Evolutionary conservation across 2,329 filamentous ascomycete species (phyloP).

Genomic region (Trichoderma asperellum): DNA sequence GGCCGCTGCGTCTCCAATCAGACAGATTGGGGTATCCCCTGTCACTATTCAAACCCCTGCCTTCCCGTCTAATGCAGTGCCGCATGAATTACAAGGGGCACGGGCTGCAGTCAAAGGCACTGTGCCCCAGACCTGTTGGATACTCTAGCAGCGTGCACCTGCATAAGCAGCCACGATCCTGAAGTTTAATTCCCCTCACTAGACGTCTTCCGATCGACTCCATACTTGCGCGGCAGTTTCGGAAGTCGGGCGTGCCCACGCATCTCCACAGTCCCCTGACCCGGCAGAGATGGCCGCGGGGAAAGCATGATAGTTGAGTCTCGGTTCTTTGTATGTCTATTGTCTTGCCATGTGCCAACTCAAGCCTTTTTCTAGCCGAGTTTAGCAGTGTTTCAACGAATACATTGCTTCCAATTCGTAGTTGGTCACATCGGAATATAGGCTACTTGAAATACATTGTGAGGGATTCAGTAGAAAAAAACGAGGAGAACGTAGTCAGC

Average conservation of each 20-base stretch:
- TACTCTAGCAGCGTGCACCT: background rate
- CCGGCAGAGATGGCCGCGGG: constrained; percentile 23
- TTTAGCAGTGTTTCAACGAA: background rate
- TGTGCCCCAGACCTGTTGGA: background rate
- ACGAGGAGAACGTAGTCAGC: background rate
- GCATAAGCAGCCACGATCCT: constrained; percentile 12
- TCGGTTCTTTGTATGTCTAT: background rate
- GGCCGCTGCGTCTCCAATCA: constrained; percentile 12
- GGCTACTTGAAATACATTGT: background rate
- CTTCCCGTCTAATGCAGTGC: background rate
- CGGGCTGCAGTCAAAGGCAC: background rate
- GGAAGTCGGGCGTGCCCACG: constrained; percentile 23
- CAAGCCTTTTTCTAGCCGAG: constrained; percentile 12
- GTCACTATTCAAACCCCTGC: background rate
- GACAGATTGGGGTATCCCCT: background rate
- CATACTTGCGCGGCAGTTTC: constrained; percentile 13
- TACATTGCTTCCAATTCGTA: background rate
- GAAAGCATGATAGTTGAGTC: background rate
- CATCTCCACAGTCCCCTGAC: constrained; percentile 21
- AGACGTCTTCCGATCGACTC: constrained; percentile 17
- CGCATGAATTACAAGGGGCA: background rate
- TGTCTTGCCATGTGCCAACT: constrained; percentile 18
- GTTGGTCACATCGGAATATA: background rate
- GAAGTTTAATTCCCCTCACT: constrained; percentile 21
- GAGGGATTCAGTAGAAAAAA: background rate